Percentiles rank a stretch among this genome's conserved stretches.
These are phyloP conservation scores for Penicillium crustosum DNA, from an alignment of 2,329 filamentous ascomycete species.

Conservation along the genomic window DNA sequence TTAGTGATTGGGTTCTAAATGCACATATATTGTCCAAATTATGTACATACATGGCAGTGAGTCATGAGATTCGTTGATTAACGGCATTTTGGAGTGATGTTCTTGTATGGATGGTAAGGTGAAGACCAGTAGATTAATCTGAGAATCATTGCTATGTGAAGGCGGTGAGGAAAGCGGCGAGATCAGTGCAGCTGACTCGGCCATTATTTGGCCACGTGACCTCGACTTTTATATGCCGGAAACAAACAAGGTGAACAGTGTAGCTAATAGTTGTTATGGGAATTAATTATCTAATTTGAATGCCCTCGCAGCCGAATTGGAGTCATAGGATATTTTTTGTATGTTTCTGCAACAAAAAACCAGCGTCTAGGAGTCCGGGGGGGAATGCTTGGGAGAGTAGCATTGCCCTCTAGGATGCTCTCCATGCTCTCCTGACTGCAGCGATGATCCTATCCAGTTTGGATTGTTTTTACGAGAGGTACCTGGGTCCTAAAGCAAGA, in stretches of 20 bases:
- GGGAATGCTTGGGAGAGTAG: not conserved
- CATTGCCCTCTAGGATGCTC: not conserved
- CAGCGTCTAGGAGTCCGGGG: not conserved
- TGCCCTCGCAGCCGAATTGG: not conserved
- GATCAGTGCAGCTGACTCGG: not conserved
- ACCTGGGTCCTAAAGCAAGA: not conserved
- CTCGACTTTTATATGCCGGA: not conserved
- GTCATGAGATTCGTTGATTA: constrained; percentile 70
- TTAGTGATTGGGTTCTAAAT: constrained; percentile 13
- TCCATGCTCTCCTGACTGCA: not conserved
- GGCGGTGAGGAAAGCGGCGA: constrained; percentile 4
- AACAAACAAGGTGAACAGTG: not conserved
- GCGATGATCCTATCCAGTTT: not conserved
- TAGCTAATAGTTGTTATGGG: not conserved
- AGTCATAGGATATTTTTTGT: not conserved
- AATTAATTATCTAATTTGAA: not conserved
- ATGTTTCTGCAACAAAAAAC: not conserved
- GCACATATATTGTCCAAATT: constrained; percentile 28
- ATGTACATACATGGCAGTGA: constrained; percentile 68
- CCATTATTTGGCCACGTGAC: constrained; percentile 2
- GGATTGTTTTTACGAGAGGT: not conserved
- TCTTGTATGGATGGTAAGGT: not conserved
- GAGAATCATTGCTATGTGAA: not conserved
- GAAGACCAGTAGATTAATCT: constrained; percentile 7
- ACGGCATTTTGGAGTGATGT: constrained; percentile 55